Conservation (phyloP, 2,329 filamentous ascomycete genomes). For the Xylaria hypoxylon region DNA sequence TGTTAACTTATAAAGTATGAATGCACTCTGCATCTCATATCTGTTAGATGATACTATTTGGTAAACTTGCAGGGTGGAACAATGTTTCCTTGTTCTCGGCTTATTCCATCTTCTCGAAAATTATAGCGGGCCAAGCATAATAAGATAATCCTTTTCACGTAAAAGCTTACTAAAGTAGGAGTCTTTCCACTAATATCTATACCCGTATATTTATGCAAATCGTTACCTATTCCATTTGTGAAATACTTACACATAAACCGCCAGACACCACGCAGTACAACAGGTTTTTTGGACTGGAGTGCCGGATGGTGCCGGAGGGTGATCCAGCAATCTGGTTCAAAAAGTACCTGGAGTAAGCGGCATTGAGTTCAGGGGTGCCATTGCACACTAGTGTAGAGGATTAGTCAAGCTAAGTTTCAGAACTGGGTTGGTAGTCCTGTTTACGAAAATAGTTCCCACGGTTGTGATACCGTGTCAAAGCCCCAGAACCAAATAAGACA, state of each 20-base stretch:
- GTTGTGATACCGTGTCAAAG: too few species aligned
- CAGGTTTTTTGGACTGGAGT: not conserved
- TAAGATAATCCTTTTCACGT: not conserved
- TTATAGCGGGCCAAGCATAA: constrained; percentile 5
- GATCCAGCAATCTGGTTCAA: constrained; percentile 29
- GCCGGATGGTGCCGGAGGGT: constrained; percentile 13
- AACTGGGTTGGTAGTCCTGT: not conserved
- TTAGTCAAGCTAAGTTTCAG: not conserved
- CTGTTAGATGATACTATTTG: not conserved
- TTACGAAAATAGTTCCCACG: constrained; percentile 5
- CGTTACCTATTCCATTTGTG: too few species aligned
- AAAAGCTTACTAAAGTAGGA: constrained; percentile 29
- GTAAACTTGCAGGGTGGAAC: constrained; percentile 1
- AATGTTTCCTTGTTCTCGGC: not conserved
- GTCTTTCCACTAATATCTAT: not conserved
- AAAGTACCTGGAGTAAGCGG: constrained; percentile 16
- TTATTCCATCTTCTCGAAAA: constrained; percentile 2
- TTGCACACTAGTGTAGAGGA: not conserved
- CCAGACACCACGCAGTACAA: too few species aligned
- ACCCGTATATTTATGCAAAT: constrained; percentile 2
- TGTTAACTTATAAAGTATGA: too few species aligned
- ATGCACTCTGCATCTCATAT: not conserved
- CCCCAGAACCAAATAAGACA: not conserved
- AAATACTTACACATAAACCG: too few species aligned
- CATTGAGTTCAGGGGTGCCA: constrained; percentile 1